A percentile compares a stretch with the other conserved stretches of the same genome.
Evolutionary conservation across 1,139 yeast species (phyloP).

Genomic region (Debaryomyces sp.): DNA sequence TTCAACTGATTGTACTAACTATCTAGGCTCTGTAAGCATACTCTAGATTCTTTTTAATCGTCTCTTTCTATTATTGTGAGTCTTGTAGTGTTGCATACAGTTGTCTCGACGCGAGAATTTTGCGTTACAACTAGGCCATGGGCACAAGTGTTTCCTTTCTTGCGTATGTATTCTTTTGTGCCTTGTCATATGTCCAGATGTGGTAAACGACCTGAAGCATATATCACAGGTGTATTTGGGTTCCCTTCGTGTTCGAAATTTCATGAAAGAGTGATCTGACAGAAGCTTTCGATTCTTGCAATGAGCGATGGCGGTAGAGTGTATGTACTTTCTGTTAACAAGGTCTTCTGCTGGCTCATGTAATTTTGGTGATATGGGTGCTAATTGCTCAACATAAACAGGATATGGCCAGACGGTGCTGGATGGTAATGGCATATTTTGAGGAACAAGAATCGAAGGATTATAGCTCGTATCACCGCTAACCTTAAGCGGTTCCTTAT

Average conservation of each 20-base stretch:
- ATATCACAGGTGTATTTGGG: constrained; percentile 61
- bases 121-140: constrained; percentile 81
- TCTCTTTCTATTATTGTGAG: constrained; percentile 60
- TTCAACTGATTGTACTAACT: too few relatives aligned
- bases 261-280: constrained; percentile 8
- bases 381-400: not conserved
- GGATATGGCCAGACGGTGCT: not conserved
- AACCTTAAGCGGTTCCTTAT: not conserved
- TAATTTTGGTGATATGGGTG: not conserved
- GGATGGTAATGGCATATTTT: not conserved
- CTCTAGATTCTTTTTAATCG: constrained; percentile 18
- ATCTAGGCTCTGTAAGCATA: not conserved
- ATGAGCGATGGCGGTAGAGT: constrained; percentile 2
- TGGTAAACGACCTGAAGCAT: constrained; percentile 72
- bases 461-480: not conserved
- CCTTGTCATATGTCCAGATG: constrained; percentile 88
- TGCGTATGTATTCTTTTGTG: constrained; percentile 91
- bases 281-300: constrained; percentile 11
- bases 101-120: constrained; percentile 90
- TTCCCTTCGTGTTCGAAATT: not conserved
- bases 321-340: not conserved
- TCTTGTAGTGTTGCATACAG: constrained; percentile 89
- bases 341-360: too few relatives aligned
- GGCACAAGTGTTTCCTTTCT: constrained; percentile 82
- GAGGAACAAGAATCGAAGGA: not conserved